Conservation (phyloP, 257 asterid genomes). For the Fraxinus anomala region DNA sequence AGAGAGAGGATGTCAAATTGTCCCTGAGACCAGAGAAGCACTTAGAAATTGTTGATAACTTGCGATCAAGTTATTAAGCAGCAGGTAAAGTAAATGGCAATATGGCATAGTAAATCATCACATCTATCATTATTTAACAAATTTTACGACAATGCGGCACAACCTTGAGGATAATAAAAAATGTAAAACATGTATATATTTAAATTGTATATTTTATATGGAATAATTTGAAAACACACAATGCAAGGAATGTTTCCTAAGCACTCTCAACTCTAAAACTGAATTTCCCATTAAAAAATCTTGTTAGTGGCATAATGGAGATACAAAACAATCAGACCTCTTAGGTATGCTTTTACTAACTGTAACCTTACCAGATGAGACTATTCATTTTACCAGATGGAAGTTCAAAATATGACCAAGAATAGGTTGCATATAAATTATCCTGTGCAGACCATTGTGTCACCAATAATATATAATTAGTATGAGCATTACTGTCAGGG, state of each 20-base stretch:
- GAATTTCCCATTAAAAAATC: not conserved
- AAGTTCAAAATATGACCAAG: too few species aligned
- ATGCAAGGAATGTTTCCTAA: not conserved
- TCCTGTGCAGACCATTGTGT: too few species aligned
- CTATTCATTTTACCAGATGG: too few species aligned
- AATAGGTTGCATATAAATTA: too few species aligned
- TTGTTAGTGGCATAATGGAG: not conserved
- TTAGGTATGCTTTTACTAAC: not conserved
- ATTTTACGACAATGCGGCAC: not conserved
- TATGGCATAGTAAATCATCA: not conserved
- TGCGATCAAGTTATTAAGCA: not conserved
- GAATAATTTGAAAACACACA: not conserved
- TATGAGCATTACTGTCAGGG: too few species aligned
- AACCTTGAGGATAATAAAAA: not conserved
- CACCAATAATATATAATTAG: too few species aligned
- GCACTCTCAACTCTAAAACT: not conserved
- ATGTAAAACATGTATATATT: not conserved
- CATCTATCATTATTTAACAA: not conserved
- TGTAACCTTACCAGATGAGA: too few species aligned
- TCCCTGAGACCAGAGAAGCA: conserved; percentile 38
- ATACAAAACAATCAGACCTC: not conserved
- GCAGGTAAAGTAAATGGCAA: not conserved
- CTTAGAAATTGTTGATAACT: not conserved
- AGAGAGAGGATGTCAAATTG: conserved; percentile 59
- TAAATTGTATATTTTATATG: not conserved